phyloP scores from a whole-genome alignment of 1,284 basidiomycete genomes.

The Lignosus rhinocerotis region DNA sequence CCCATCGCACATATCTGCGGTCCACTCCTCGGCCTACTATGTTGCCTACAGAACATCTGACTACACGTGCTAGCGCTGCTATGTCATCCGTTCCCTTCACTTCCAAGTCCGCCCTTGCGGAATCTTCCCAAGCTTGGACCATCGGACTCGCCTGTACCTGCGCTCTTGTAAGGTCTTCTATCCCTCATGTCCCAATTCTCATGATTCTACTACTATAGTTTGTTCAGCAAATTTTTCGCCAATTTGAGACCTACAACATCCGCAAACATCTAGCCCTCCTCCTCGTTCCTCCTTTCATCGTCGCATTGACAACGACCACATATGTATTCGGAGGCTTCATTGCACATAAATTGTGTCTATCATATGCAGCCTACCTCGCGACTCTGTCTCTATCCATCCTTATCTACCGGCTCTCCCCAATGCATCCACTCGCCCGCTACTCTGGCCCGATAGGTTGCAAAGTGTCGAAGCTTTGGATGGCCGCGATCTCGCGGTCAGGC shows the following conservation, averaged over 20 bases:
- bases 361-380: neutral
- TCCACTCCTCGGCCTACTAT: neutral
- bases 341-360: neutral
- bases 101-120: neutral
- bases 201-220: neutral
- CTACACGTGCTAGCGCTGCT: too few species aligned
- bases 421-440: constrained; percentile 33
- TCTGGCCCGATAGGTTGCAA: constrained; percentile 31
- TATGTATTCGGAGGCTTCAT: neutral
- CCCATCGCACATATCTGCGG: neutral
- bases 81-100: too few species aligned
- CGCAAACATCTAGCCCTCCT: neutral
- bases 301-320: neutral
- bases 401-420: constrained; percentile 32
- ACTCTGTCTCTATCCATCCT: constrained; percentile 22
- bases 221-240: constrained; percentile 10
- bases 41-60: too few species aligned
- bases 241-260: constrained; percentile 3
- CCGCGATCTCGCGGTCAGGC: constrained; percentile 20
- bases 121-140: neutral
- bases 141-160: neutral
- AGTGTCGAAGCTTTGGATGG: constrained; percentile 29
- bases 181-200: neutral
- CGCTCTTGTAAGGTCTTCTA: neutral
- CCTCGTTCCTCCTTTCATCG: constrained; percentile 1